Percentiles rank a stretch among this genome's conserved stretches.
These are phyloP conservation scores for Bolboschoenus planiculmis DNA, from an alignment of 176 grass and related monocot genomes.

Conservation along the genomic window DNA sequence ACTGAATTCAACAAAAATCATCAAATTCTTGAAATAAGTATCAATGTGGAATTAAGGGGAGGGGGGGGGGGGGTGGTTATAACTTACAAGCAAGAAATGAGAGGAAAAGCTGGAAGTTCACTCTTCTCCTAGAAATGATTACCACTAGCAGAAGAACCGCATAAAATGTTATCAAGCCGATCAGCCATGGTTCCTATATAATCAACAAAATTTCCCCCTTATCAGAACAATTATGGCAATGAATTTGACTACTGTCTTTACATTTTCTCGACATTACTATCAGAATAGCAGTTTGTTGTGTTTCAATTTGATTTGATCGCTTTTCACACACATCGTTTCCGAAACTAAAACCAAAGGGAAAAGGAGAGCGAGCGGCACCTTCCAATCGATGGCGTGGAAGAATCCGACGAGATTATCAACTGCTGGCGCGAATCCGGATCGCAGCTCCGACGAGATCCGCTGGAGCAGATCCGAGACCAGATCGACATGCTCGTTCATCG, in stretches of 20 bases:
- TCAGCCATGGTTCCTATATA: conserved; percentile 80
- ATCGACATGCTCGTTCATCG: conserved; percentile 75
- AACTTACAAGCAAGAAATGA: conserved; percentile 68
- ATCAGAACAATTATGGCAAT: not conserved
- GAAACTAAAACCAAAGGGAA: not conserved
- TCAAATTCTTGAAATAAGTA: not conserved
- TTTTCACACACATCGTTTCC: not conserved
- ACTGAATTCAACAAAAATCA: not conserved
- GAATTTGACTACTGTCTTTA: not conserved
- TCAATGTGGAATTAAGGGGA: not conserved
- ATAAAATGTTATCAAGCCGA: conserved; percentile 54
- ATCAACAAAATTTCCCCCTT: not conserved
- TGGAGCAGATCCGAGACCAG: conserved; percentile 61
- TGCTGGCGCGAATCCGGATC: conserved; percentile 57
- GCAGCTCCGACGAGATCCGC: conserved; percentile 66
- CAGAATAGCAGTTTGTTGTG: not conserved
- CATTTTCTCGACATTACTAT: not conserved
- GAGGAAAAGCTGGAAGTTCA: conserved; percentile 79
- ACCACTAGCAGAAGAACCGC: conserved; percentile 57
- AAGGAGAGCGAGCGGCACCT: conserved; percentile 23
- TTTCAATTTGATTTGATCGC: not conserved
- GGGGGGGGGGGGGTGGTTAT: not conserved
- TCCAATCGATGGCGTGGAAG: conserved; percentile 96
- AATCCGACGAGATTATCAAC: conserved; percentile 70
- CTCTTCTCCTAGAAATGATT: conserved; percentile 69